phyloP scores from a whole-genome alignment of 2,329 filamentous ascomycete genomes.

The Zymoseptoria ardabiliae region DNA sequence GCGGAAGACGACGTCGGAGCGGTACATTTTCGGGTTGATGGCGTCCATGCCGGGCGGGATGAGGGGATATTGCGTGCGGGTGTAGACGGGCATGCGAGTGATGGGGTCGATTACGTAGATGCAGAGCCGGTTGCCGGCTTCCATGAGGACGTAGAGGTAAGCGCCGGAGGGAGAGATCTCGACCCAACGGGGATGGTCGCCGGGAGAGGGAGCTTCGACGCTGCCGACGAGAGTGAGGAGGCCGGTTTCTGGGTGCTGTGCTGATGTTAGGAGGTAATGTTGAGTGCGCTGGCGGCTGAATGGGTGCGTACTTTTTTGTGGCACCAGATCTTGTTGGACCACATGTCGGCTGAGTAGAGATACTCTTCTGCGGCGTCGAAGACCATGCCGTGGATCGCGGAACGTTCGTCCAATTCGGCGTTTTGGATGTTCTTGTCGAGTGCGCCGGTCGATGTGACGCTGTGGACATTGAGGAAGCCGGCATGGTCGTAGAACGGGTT shows the following conservation, averaged over 20 bases:
- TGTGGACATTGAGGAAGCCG: constrained; percentile 72
- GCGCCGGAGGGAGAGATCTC: constrained; percentile 71
- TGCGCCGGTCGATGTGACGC: constrained; percentile 49
- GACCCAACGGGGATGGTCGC: constrained; percentile 82
- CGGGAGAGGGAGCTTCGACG: constrained; percentile 60
- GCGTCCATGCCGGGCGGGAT: constrained; percentile 62
- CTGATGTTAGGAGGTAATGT: not conserved
- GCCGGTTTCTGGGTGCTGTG: constrained; percentile 46
- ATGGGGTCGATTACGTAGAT: constrained; percentile 71
- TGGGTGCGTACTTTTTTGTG: constrained; percentile 53
- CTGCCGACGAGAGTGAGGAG: constrained; percentile 62
- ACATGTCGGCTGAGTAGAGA: constrained; percentile 72
- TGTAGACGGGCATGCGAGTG: constrained; percentile 71
- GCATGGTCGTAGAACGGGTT: constrained; percentile 87
- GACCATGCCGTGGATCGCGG: constrained; percentile 75
- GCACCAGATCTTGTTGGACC: constrained; percentile 75
- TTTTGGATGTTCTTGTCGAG: constrained; percentile 62
- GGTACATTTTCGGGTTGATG: constrained; percentile 60
- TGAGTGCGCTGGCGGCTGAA: not conserved
- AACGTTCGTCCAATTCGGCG: constrained; percentile 61
- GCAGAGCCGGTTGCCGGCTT: constrained; percentile 76
- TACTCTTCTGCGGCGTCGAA: constrained; percentile 67
- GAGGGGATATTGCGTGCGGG: constrained; percentile 66
- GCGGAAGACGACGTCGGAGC: constrained; percentile 74
- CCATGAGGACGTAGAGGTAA: constrained; percentile 82